Evolutionary conservation across 805 yeast genomes (phyloP).

Genomic region (Candida railenensis): DNA sequence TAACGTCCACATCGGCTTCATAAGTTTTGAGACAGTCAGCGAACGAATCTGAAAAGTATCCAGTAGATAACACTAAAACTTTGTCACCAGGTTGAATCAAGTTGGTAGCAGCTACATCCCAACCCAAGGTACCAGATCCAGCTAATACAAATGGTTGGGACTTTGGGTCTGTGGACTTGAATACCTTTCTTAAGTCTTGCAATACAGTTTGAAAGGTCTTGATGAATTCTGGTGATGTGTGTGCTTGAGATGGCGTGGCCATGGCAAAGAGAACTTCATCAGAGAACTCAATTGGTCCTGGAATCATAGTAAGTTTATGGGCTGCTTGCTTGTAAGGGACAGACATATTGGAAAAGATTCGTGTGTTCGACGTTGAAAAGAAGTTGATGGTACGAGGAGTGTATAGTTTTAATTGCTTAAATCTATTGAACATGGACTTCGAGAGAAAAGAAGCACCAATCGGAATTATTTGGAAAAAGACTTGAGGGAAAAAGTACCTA

Average conservation of each 20-base stretch:
- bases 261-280: conserved; percentile 76
- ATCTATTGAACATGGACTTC: conserved; percentile 2
- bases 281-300: conserved; percentile 86
- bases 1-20: conserved; percentile 71
- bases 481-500: not conserved
- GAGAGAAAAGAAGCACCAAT: not conserved
- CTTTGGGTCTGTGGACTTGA: conserved; percentile 59
- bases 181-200: conserved; percentile 66
- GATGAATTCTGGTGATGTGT: conserved; percentile 83
- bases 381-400: not conserved
- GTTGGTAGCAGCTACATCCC: conserved; percentile 88
- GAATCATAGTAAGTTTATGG: conserved; percentile 59
- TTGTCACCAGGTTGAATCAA: conserved; percentile 62
- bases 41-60: conserved; percentile 83
- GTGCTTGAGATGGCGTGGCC: conserved; percentile 84
- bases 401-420: not conserved
- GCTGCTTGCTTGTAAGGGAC: conserved; percentile 39
- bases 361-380: not conserved
- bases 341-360: conserved; percentile 22
- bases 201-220: conserved; percentile 69
- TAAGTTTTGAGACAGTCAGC: conserved; percentile 72
- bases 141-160: conserved; percentile 81
- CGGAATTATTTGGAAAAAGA: not conserved
- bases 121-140: conserved; percentile 94
- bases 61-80: conserved; percentile 83